These are phyloP conservation scores for Picocystis salinarum DNA, from an alignment of 139 green algal species.

Conservation along the genomic window DNA sequence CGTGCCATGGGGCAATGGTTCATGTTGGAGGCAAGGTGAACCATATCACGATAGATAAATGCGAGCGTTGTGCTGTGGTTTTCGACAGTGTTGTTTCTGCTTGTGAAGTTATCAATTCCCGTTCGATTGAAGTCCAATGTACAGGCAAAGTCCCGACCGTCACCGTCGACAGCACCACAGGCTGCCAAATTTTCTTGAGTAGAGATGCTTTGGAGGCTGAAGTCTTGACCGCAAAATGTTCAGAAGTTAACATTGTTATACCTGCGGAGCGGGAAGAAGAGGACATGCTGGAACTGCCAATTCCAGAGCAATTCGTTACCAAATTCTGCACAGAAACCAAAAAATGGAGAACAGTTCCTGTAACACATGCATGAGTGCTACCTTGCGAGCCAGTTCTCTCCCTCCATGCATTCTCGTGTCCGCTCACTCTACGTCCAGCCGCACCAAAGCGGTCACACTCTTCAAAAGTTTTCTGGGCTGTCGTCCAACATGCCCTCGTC, in stretches of 20 bases:
- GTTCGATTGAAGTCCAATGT: slow-evolving; percentile 27
- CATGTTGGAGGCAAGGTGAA: slow-evolving; percentile 79
- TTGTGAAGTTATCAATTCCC: slow-evolving; percentile 76
- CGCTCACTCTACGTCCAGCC: too few species aligned
- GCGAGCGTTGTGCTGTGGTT: slow-evolving; percentile 52
- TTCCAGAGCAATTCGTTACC: slow-evolving; percentile 75
- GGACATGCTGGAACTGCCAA: slow-evolving; percentile 37
- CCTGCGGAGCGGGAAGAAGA: slow-evolving; percentile 16
- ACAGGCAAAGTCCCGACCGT: slow-evolving; percentile 57
- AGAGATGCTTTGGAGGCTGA: slow-evolving; percentile 15
- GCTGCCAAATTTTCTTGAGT: slow-evolving; percentile 60
- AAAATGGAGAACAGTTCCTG: too few species aligned
- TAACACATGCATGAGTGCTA: too few species aligned
- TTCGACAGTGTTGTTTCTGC: slow-evolving; percentile 59
- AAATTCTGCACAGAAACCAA: slow-evolving; percentile 14
- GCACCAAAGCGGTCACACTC: too few species aligned
- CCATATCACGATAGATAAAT: slow-evolving; percentile 78
- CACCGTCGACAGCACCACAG: slow-evolving; percentile 75
- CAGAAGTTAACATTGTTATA: slow-evolving; percentile 60
- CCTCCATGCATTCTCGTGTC: too few species aligned
- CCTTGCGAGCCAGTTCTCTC: too few species aligned
- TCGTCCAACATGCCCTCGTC: slow-evolving; percentile 2
- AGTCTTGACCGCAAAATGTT: slow-evolving; percentile 66
- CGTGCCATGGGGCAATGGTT: slow-evolving; percentile 14
- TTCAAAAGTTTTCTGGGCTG: slow-evolving; percentile 7